Conservation (phyloP, 2,329 filamentous ascomycete genomes). For the Scorias spongiosa region DNA sequence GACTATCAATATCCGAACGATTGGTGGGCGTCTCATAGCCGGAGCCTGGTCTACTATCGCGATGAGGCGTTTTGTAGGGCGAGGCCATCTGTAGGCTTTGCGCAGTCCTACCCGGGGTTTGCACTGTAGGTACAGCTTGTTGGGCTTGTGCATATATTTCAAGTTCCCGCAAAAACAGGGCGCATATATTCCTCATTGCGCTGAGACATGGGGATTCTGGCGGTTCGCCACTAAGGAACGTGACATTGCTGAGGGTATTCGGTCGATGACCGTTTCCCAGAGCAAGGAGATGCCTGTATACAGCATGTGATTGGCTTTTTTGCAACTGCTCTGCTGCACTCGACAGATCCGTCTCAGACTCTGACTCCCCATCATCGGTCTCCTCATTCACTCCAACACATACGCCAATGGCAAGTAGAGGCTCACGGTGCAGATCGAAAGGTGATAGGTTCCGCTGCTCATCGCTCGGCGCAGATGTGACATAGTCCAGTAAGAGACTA, state of each 20-base stretch:
- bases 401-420: conserved; percentile 67
- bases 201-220: neutral
- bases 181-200: conserved; percentile 27
- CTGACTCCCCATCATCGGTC: conserved; percentile 28
- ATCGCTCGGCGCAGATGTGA: conserved; percentile 61
- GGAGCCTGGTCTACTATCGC: conserved; percentile 10
- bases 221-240: neutral
- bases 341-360: conserved; percentile 4
- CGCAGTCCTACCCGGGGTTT: conserved; percentile 47
- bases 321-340: conserved; percentile 15
- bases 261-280: conserved; percentile 2
- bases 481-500: conserved; percentile 75
- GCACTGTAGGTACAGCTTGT: conserved; percentile 47
- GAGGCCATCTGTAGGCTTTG: conserved; percentile 26
- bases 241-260: conserved; percentile 1
- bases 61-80: conserved; percentile 7
- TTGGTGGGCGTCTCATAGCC: conserved; percentile 10
- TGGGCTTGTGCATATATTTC: conserved; percentile 32
- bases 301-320: conserved; percentile 18
- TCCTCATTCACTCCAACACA: conserved; percentile 59
- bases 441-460: conserved; percentile 69
- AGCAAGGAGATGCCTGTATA: conserved; percentile 17
- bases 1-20: conserved; percentile 10
- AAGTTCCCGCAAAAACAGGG: conserved; percentile 31
- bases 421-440: conserved; percentile 81